A percentile compares a stretch with the other conserved stretches of the same genome.
Evolutionary conservation across 129 eudicot species (phyloP).

Genomic region (Smallanthus sonchifolius): DNA sequence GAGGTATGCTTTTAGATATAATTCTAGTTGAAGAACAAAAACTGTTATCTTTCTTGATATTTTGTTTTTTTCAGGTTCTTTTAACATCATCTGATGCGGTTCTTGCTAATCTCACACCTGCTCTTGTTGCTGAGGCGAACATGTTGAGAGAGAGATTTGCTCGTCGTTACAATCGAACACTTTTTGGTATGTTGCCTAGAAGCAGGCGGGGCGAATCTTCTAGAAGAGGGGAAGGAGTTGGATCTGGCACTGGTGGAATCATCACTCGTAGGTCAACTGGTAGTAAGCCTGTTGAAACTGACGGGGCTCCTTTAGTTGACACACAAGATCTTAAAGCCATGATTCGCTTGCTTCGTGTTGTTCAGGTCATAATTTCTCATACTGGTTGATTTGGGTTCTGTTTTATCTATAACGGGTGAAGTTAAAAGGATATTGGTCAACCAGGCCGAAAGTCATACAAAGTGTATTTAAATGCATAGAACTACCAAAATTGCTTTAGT

Average conservation of each 20-base stretch:
- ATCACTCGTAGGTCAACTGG: constrained; percentile 68
- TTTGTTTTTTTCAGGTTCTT: constrained; percentile 52
- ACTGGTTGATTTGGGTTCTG: neutral
- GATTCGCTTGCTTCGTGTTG: constrained; percentile 93
- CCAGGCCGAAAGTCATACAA: neutral
- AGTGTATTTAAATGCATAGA: neutral
- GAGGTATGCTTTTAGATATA: constrained; percentile 47
- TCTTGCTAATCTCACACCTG: constrained; percentile 94
- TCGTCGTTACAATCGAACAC: constrained; percentile 76
- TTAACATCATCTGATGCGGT: constrained; percentile 96
- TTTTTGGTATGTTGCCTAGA: constrained; percentile 92
- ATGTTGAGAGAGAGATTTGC: constrained; percentile 97
- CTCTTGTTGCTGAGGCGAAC: constrained; percentile 98
- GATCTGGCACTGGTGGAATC: constrained; percentile 59
- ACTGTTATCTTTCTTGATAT: neutral
- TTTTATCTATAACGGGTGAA: neutral
- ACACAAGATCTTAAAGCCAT: constrained; percentile 78
- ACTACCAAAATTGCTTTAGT: neutral
- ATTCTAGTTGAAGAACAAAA: neutral
- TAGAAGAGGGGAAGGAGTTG: constrained; percentile 75
- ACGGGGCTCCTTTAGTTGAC: constrained; percentile 90
- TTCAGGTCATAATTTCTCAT: constrained; percentile 56
- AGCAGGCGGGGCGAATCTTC: constrained; percentile 85
- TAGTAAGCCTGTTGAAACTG: constrained; percentile 87
- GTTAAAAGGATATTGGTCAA: neutral